Conservation (phyloP, 139 green algal species). For the Chlamydomonas incerta region DNA sequence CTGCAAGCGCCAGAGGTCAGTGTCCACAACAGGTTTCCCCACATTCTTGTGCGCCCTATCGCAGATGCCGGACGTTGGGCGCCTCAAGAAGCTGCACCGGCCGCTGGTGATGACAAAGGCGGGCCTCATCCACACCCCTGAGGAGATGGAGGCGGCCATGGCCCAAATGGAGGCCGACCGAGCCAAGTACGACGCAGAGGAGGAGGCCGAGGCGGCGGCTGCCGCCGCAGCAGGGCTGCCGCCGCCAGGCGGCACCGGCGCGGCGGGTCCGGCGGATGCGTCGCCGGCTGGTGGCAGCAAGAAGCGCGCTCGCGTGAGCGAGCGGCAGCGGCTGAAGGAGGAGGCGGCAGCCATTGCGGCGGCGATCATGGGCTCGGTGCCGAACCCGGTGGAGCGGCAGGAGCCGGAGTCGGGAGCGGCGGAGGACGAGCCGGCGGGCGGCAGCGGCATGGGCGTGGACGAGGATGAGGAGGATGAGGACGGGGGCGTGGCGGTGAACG, state of each 20-base stretch:
- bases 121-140: constrained; percentile 29
- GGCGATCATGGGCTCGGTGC: constrained; percentile 6
- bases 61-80: constrained; percentile 24
- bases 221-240: neutral
- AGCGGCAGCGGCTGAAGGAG: constrained; percentile 36
- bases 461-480: too few species aligned
- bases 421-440: too few species aligned
- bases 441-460: too few species aligned
- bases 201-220: neutral
- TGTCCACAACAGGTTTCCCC: too few species aligned
- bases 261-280: neutral
- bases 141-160: constrained; percentile 29
- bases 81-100: constrained; percentile 13
- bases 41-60: too few species aligned
- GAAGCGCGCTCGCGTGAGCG: neutral
- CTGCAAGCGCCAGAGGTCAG: too few species aligned
- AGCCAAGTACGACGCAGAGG: neutral
- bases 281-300: neutral
- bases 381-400: neutral
- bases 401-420: too few species aligned
- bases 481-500: neutral
- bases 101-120: constrained; percentile 9
- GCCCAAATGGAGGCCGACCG: constrained; percentile 11
- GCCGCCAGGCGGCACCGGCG: neutral
- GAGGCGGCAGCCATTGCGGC: constrained; percentile 29